Evolutionary conservation across 2,329 filamentous ascomycete species (phyloP), one percentile per base, ranked within the genome.

Genomic region (Diplodia mutila): DNA sequence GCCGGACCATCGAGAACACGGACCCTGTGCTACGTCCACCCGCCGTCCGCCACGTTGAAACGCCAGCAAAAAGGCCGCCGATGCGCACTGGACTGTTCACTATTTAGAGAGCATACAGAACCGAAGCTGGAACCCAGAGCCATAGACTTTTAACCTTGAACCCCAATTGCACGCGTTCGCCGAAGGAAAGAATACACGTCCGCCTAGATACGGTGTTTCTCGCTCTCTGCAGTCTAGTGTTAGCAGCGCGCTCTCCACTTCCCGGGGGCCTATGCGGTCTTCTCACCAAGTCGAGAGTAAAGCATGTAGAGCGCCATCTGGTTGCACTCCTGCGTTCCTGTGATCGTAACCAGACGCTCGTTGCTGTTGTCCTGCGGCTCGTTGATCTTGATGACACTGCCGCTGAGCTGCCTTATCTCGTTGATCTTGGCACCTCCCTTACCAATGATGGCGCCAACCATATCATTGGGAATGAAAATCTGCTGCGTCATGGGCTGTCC

Each of bases 231-330:
- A 37, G 23, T 4, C 34, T 65, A n/a, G 37, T 53, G 39, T 61
- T 67, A 70, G 61, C 29, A 49, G 18, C 49, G 23, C 21, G 16
- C 14, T 21, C 46, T 12, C 4, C 46, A 11, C 27, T 46, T 25
- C 7, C 54, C 9, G n/a, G 42, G 42, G 42, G 9, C 11, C 32
- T 18, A 14, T 1, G 39, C 23, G 21, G 46, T 32, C 21, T 54
- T 27, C 85, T 82, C 76, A 97, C 95, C 95, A 79, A 99, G 91
- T 85, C 95, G 89, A 69, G 93, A 96, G 82, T 99, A 99, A 66
- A 99, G 88, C 94, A 99, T 97, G 83, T 98, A 99, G 67, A 99
- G 83, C n/a, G 95, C 95, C 94, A 99, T 98, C 76, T 97, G 92
- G 82, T 99, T 99, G 85, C 93, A 97, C 81, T 99, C 95, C 75